Base-by-base conservation (phyloP, 129 eudicot species). In the Centella asiatica region DNA sequence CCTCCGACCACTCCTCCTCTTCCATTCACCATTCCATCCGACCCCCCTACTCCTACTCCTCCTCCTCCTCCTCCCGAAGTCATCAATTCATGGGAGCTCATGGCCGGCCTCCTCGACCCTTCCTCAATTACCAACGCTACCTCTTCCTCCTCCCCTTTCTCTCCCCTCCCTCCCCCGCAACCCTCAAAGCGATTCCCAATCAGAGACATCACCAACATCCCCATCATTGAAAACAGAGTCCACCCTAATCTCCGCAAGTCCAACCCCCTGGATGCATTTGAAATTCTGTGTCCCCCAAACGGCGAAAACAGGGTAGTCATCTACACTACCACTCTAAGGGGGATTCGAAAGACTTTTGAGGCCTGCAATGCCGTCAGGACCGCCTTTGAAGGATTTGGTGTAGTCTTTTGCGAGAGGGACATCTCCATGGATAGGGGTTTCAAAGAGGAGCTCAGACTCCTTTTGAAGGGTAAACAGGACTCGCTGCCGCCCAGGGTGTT, bases 21-120 rank as follows among this genome's bases (percentile, higher is more conserved):
- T 20, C 25, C 24, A n/a, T n/a, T 53, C 59, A 56, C 62, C 24
- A n/a, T n/a, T 53, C 59, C 31, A 42, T 3, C 25, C 32, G 24
- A 32, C 17, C 34, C 24, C 20, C 0, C 25, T 28, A 18, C 40
- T 18, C 63, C 4, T 18, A 33, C 23, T 17, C 28, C n/a, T 34
- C 19, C 69, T n/a, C 57, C 86, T 9, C 74, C 94, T 1, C 47
- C 78, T 15, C 86, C 83, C 5, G 96, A 87, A 40, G 70, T 86
- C 48, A 92, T 87, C 71, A 80, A 92, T 70, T 79, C 95, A 2
- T 81, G 88, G 96, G 98, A 92, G 36, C 86, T 92, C 32, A 92
- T 87, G 98, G 89, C 85, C 12, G 98, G 95, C 1, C 94, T 58
- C 15, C 34, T 90, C 29, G 95, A 90, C 58, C 52, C 25, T 24